A percentile compares a stretch with the other conserved stretches of the same genome.
Evolutionary conservation across 192 early-diverging fungal species (phyloP).

Genomic region (Gorgonomyces haynaldii): DNA sequence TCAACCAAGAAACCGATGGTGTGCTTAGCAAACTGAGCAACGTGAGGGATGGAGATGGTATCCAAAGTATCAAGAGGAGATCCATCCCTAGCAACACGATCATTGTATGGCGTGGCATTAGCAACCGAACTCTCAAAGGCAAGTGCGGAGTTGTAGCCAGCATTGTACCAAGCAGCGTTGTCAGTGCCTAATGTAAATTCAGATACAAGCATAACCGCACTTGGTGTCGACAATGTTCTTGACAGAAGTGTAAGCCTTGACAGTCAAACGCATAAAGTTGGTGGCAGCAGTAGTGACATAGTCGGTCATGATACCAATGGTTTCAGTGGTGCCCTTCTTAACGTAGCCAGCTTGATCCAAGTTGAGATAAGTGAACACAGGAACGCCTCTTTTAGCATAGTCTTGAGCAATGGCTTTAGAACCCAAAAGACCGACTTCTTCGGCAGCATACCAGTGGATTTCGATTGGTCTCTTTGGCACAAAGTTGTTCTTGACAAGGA

Average conservation of each 20-base stretch:
- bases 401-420: constrained; percentile 38
- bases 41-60: constrained; percentile 7
- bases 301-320: constrained; percentile 65
- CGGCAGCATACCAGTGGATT: constrained; percentile 86
- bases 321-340: constrained; percentile 21
- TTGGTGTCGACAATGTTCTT: constrained; percentile 38
- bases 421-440: constrained; percentile 72
- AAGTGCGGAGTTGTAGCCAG: constrained; percentile 65
- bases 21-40: constrained; percentile 10
- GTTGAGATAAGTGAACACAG: constrained; percentile 15
- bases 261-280: constrained; percentile 31
- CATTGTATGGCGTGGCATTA: constrained; percentile 5
- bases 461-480: constrained; percentile 63
- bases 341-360: constrained; percentile 48
- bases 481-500: constrained; percentile 48
- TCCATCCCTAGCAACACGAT: constrained; percentile 13
- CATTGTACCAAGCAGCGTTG: constrained; percentile 46
- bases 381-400: constrained; percentile 9
- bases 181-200: constrained; percentile 49
- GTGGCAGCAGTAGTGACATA: constrained; percentile 38
- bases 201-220: constrained; percentile 70
- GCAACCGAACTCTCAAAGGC: constrained; percentile 39
- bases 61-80: constrained; percentile 11
- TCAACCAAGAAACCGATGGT: constrained; percentile 16
- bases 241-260: constrained; percentile 50